phyloP scores from a whole-genome alignment of 257 asterid species.

The Solanum bulbocastanum region DNA sequence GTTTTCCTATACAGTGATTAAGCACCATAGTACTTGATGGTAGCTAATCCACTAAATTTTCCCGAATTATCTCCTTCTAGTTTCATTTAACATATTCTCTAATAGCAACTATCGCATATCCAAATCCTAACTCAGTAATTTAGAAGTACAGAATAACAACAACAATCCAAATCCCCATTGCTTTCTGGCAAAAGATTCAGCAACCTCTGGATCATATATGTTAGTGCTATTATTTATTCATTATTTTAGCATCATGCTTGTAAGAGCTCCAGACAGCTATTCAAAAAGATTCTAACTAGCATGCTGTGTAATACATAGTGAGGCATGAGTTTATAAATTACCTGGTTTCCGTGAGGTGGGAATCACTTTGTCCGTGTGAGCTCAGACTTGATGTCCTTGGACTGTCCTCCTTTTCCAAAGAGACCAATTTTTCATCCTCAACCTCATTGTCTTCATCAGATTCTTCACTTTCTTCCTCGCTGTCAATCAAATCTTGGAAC shows the following conservation, averaged over 20 bases:
- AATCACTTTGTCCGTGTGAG: constrained; percentile 31
- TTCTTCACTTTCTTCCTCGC: constrained; percentile 47
- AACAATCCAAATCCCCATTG: not conserved
- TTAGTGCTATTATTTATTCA: not conserved
- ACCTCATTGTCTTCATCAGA: constrained; percentile 23
- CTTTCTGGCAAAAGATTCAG: not conserved
- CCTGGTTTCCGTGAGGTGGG: constrained; percentile 93
- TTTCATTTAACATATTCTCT: not conserved
- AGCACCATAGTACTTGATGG: not conserved
- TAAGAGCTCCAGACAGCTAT: not conserved
- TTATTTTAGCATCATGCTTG: not conserved
- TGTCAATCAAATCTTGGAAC: constrained; percentile 51
- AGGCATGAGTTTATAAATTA: not conserved
- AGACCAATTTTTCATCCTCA: constrained; percentile 6
- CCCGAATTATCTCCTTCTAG: not conserved
- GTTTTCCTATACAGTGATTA: not conserved
- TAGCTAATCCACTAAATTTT: not conserved
- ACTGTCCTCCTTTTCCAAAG: not conserved
- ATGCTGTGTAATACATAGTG: not conserved
- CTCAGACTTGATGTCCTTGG: constrained; percentile 11
- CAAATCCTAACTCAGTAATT: not conserved
- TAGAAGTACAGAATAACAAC: not conserved
- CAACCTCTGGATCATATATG: not conserved
- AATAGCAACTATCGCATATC: not conserved
- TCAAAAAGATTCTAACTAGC: not conserved